phyloP scores from a whole-genome alignment of 306 rosid species.

The Rosa persica region DNA sequence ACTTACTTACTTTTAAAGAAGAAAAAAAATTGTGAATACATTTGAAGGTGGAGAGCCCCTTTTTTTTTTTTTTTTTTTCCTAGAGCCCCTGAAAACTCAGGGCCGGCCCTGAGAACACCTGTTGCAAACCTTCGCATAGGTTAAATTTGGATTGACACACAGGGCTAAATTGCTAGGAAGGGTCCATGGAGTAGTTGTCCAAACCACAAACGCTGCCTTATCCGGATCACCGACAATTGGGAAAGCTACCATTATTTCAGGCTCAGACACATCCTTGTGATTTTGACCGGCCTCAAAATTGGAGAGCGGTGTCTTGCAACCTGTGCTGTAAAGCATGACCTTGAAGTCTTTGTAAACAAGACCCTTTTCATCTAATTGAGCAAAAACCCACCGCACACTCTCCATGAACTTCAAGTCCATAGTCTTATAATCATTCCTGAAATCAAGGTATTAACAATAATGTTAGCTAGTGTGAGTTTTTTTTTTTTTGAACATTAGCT shows the following conservation, averaged over 20 bases:
- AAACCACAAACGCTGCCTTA: constrained; percentile 81
- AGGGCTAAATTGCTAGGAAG: constrained; percentile 95
- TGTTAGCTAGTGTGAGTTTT: background rate
- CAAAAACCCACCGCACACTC: constrained; percentile 91
- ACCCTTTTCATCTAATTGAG: constrained; percentile 56
- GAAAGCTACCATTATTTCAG: constrained; percentile 81
- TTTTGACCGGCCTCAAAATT: constrained; percentile 93
- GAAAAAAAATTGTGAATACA: too few relatives aligned
- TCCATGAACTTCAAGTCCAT: constrained; percentile 92
- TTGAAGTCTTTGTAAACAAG: constrained; percentile 93
- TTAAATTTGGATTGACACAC: constrained; percentile 73
- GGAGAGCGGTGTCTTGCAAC: constrained; percentile 87
- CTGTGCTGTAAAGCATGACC: constrained; percentile 99
- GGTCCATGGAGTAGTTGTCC: constrained; percentile 99
- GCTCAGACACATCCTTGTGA: constrained; percentile 92
- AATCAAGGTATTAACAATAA: constrained; percentile 32
- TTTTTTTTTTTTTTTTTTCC: too few relatives aligned
- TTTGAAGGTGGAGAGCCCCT: too few relatives aligned
- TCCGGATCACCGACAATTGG: constrained; percentile 66
- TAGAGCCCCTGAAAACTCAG: too few relatives aligned
- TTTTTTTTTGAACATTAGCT: too few relatives aligned
- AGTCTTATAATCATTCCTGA: constrained; percentile 74
- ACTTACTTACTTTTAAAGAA: too few relatives aligned
- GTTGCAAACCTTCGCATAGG: constrained; percentile 81
- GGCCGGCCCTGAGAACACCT: too few relatives aligned